Evolutionary conservation across 1,284 basidiomycete species (phyloP), one percentile per base, ranked within the genome.

Genomic region (Pisolithus thermaeus): DNA sequence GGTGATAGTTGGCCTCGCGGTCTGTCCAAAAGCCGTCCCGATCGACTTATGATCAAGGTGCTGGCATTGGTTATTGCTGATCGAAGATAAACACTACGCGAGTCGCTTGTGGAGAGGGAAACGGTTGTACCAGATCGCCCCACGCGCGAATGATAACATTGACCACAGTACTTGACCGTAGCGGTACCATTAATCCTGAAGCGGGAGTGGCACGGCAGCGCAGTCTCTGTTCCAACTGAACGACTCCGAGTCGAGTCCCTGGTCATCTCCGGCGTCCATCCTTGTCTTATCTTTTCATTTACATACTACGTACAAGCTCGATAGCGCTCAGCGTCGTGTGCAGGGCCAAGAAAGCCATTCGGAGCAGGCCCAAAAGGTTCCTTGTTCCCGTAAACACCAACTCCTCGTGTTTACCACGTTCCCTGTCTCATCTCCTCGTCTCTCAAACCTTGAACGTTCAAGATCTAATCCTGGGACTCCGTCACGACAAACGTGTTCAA

Each of bases 381-480:
- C 47, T 44, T 49, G 59, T 38, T 42, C 40, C 57, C 64, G 61
- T 66, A 66, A 67, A 60, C 54, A 43, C 40, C 45, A 56, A 58
- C 53, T 67, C 78, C 83, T 84, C 84, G 82, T 86, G 83, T 80
- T 75, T 62, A 73, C 74, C 85, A 87, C 84, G 84, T 84, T 85
- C 76, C 71, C 72, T 72, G 65, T 70, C 75, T 35, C 32, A 65
- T 67, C 72, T 72, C 59, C 64, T 42, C 20, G 23, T 16, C 20
- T 64, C 61, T 73, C 68, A 4, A 52, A 51, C 50, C 59, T 59
- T 51, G 49, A 50, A 46, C 56, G 49, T 41, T 56, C 57, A 52
- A 60, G 64, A 64, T 66, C 67, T 58, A 57, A 53, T 66, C 55
- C 53, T 27, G 56, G 56, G 58, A 16, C 51, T 42, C 46, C 44